phyloP scores from a whole-genome alignment of 176 grass and related monocot species.

The Eragrostis nindensis region DNA sequence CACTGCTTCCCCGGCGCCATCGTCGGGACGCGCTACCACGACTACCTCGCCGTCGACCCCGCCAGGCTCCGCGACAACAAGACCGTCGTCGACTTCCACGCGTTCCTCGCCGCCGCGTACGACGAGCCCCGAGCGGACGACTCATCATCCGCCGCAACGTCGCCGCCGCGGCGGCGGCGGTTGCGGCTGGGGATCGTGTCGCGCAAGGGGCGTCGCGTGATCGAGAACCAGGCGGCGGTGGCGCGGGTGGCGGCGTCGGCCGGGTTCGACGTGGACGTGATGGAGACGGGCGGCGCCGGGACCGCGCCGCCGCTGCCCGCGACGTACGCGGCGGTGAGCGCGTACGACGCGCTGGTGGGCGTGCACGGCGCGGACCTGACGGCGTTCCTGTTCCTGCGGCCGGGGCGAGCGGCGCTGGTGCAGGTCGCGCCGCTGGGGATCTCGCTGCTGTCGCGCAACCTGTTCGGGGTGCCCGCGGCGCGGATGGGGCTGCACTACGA shows the following conservation, averaged over 20 bases:
- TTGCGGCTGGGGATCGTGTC: conserved; percentile 59
- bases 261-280: conserved; percentile 62
- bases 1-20: conserved; percentile 74
- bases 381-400: conserved; percentile 70
- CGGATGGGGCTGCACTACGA: conserved; percentile 65
- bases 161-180: not conserved
- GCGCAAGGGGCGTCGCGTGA: conserved; percentile 58
- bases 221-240: conserved; percentile 70
- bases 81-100: conserved; percentile 52
- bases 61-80: conserved; percentile 36
- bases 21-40: conserved; percentile 67
- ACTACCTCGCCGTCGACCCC: conserved; percentile 51
- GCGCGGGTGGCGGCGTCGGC: not conserved
- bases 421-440: conserved; percentile 70
- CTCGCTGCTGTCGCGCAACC: conserved; percentile 29
- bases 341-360: conserved; percentile 68
- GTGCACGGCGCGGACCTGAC: conserved; percentile 88
- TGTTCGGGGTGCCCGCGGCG: conserved; percentile 53
- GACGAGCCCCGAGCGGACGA: too few relatives aligned
- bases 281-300: conserved; percentile 42
- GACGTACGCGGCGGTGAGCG: conserved; percentile 44
- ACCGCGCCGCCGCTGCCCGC: conserved; percentile 31
- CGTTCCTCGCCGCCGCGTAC: conserved; percentile 50
- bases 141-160: too few relatives aligned
- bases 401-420: conserved; percentile 34